Conservation (phyloP, 805 yeast genomes). For the Yarrowia sp. region DNA sequence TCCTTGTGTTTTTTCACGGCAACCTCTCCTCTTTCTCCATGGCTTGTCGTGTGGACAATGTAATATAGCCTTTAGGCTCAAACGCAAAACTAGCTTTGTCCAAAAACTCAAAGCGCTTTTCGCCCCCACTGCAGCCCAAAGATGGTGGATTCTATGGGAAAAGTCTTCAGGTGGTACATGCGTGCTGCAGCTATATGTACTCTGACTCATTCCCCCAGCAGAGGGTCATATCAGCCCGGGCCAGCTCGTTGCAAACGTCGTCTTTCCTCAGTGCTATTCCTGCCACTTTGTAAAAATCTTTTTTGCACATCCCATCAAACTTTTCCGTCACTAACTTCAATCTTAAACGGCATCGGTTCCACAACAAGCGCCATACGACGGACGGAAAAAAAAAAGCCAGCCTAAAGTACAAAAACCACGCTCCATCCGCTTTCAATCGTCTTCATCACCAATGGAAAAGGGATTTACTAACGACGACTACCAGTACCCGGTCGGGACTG, state of each 20-base stretch:
- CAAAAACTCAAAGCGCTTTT: neutral
- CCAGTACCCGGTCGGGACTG: neutral
- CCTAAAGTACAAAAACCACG: neutral
- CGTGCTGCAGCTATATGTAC: slow-evolving; percentile 19
- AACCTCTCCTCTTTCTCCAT: neutral
- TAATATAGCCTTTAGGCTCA: neutral
- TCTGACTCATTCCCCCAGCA: slow-evolving; percentile 16
- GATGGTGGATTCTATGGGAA: slow-evolving; percentile 13
- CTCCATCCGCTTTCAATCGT: neutral
- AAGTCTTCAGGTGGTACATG: slow-evolving; percentile 20
- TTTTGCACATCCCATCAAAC: neutral
- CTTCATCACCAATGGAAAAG: neutral
- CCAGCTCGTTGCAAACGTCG: too few relatives aligned
- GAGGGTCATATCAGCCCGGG: neutral
- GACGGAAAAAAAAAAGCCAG: neutral
- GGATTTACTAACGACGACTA: neutral
- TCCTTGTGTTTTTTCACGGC: neutral
- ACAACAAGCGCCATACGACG: slow-evolving; percentile 2
- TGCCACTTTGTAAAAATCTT: neutral
- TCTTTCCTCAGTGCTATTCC: neutral
- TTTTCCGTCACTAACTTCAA: slow-evolving; percentile 1
- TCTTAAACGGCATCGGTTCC: slow-evolving; percentile 18
- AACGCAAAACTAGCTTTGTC: neutral
- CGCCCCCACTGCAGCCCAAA: slow-evolving; percentile 20
- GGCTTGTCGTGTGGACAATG: slow-evolving; percentile 11